Base-by-base conservation (phyloP, 139 green algal genomes). In the Closterium sp. region DNA sequence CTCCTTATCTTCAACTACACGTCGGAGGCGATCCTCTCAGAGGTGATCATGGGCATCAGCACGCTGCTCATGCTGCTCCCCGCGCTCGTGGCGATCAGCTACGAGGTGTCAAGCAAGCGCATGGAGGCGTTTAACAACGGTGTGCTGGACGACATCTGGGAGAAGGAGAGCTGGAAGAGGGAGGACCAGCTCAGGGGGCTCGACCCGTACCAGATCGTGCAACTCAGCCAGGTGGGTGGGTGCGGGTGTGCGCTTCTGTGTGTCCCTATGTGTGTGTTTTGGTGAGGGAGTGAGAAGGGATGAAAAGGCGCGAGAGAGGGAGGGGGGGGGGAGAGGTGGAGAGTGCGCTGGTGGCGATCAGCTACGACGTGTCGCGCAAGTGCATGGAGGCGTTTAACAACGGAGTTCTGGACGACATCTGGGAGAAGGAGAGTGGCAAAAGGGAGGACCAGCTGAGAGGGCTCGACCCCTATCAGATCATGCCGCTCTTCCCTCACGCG, bases 1-100 rank as follows among this genome's bases (percentile, higher is more conserved):
- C 83, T 86, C 12, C n/a, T 86, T 28, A 86, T 32, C n/a, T 86
- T 34, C 83, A 86, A 86, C 83, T 86, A 86, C 83, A 86, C 30
- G 8, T 34, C n/a, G 21, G 83, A 86, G 83, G 23, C 30, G 3
- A 86, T 33, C 30, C 30, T 86, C 28, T 86, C 83, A 33, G 30
- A 34, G 7, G 83, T 34, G 19, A 32, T 86, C 83, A 86, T 86
- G 83, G 83, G 9, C 83, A 86, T 86, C 83, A 34, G 30, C 83
- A 86, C 83, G 2, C 2, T 86, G 21, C 30, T 86, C 83, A 86
- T 86, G 83, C 30, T 32, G 30, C 30, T 33, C 2, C 83, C 83
- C n/a, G 83, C 83, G 19, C 16, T 86, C 30, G n/a, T 86, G 30
- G 83, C 83, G 12, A 32, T 86, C 30, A 32, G 6, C 30, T 86